Evolutionary conservation across 192 early-diverging fungal genomes (phyloP), one percentile per base, ranked within the genome.

Genomic region (Chytriomyces sp.): DNA sequence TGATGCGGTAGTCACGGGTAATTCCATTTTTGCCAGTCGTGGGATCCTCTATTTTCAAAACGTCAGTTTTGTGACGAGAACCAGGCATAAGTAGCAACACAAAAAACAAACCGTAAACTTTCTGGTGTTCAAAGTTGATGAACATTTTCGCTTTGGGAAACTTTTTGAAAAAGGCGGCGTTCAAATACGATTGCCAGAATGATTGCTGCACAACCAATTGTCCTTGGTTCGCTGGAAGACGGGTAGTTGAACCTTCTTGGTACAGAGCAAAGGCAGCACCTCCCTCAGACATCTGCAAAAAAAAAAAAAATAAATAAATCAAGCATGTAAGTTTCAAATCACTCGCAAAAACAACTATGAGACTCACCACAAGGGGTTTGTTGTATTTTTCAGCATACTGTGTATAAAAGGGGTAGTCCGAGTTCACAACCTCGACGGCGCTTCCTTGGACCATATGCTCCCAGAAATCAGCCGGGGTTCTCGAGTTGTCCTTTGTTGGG

Each of bases 121-220:
- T 79, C 24, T 24, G 9, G 35, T 67, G 64, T 45, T 79, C 78
- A 68, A 79, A 79, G 24, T 73, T 74, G 48, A 67, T 64, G 48
- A 79, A 79, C 70, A 79, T 72, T 53, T 79, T 79, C 28, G 78
- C 78, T 45, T 79, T 79, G 11, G 78, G 78, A 24, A 53, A 79
- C 7, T 16, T 49, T 48, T 50, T 23, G 62, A 74, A 70, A 49
- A 79, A 72, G 7, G 62, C 44, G 5, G 70, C 8, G 45, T 74
- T 79, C 62, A 79, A 45, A 50, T 73, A 79, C 44, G 71, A 43
- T n/a, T 46, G 61, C 78, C 78, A 79, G 45, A 79, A 79, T 7
- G 60, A 13, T 64, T 78, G 77, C 26, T 61, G 59, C 43, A 78
- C 64, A 1, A 3, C 48, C 10, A 64, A 7, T 20, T 70, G 77